phyloP scores from a whole-genome alignment of 2,329 filamentous ascomycete genomes.

The Thelonectria olida region DNA sequence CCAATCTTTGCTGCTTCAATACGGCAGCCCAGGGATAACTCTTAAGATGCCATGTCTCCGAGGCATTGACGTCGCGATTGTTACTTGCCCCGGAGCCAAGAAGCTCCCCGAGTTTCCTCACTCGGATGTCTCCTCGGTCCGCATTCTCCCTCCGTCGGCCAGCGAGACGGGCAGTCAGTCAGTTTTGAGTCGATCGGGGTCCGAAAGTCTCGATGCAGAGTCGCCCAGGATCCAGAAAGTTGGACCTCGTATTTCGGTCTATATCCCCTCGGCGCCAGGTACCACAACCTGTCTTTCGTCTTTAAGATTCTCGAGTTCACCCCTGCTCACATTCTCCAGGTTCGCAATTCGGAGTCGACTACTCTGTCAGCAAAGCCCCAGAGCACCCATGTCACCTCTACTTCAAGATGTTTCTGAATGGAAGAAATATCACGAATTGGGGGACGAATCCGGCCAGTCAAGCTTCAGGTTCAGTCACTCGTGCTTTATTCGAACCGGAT shows the following conservation, averaged over 20 bases:
- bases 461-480: conserved; percentile 52
- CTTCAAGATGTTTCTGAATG: conserved; percentile 66
- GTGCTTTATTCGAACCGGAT: conserved; percentile 59
- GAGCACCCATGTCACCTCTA: conserved; percentile 54
- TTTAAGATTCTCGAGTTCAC: not conserved
- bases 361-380: conserved; percentile 50
- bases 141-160: conserved; percentile 39
- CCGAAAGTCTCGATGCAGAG: not conserved
- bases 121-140: conserved; percentile 58
- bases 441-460: conserved; percentile 53
- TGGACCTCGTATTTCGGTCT: conserved; percentile 60
- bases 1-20: not conserved
- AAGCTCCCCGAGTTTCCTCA: conserved; percentile 64
- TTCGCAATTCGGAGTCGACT: conserved; percentile 62
- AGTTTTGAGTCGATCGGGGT: conserved; percentile 30
- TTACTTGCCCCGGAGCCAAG: conserved; percentile 46
- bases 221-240: conserved; percentile 40
- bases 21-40: not conserved
- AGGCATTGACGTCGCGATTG: conserved; percentile 57
- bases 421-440: conserved; percentile 61
- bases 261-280: conserved; percentile 66
- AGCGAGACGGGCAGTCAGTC: conserved; percentile 12
- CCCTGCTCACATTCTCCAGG: conserved; percentile 46
- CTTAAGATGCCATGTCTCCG: conserved; percentile 58
- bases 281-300: not conserved